Conservation (phyloP, 2,329 filamentous ascomycete genomes). For the Diaporthe aspalathi region DNA sequence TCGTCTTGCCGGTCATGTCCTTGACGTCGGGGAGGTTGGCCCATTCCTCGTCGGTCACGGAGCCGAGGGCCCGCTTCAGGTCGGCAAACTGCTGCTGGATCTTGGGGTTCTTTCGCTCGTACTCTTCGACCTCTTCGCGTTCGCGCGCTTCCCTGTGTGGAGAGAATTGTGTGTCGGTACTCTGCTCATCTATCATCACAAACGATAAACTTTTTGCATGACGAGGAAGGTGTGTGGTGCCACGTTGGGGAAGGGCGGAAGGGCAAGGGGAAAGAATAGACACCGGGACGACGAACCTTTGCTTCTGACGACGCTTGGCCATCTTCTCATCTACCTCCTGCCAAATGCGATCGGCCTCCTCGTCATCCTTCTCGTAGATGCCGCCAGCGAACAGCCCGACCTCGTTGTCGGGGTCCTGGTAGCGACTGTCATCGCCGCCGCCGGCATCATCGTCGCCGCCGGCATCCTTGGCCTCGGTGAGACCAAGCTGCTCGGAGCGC, state of each 20-base stretch:
- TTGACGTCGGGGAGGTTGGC: constrained; percentile 94
- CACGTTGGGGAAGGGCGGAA: not conserved
- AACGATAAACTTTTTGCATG: constrained; percentile 73
- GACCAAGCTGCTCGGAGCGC: constrained; percentile 85
- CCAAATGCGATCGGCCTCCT: constrained; percentile 97
- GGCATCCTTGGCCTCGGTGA: constrained; percentile 60
- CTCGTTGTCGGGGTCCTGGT: constrained; percentile 97
- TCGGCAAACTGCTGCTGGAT: constrained; percentile 98
- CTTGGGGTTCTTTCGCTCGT: constrained; percentile 97
- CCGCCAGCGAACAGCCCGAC: constrained; percentile 95
- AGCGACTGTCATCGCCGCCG: constrained; percentile 71
- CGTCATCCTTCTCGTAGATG: constrained; percentile 96
- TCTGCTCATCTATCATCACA: constrained; percentile 75
- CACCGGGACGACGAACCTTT: constrained; percentile 76
- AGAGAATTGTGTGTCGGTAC: constrained; percentile 76
- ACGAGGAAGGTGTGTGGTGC: constrained; percentile 41
- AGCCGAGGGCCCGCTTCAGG: constrained; percentile 87
- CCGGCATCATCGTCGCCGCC: constrained; percentile 73
- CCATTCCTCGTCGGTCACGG: constrained; percentile 96
- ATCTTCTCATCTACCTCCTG: constrained; percentile 97
- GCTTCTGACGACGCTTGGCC: constrained; percentile 85
- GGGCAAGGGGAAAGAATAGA: constrained; percentile 46
- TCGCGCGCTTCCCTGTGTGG: constrained; percentile 92
- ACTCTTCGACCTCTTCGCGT: constrained; percentile 89
- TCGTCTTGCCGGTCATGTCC: constrained; percentile 94